Conservation (phyloP, 1,284 basidiomycete species). For the Trametes versicolor region DNA sequence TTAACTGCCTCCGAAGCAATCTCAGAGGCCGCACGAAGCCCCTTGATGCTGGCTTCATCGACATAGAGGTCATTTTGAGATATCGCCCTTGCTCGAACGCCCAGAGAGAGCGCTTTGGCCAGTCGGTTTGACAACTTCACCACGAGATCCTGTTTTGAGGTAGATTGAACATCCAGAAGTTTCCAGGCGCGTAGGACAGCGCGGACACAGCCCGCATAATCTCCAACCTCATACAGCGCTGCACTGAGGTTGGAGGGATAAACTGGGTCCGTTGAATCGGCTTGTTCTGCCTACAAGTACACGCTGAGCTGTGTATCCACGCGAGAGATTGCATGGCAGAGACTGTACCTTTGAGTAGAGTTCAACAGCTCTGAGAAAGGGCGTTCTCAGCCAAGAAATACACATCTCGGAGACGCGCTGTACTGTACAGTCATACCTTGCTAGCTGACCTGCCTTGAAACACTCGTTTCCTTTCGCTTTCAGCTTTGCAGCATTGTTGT, state of each 20-base stretch:
- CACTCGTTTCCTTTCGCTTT: neutral
- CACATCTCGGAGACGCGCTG: too few relatives aligned
- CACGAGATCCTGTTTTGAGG: neutral
- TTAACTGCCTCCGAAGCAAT: neutral
- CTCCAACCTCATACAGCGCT: constrained; percentile 45
- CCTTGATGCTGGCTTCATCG: neutral
- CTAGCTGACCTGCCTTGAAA: neutral
- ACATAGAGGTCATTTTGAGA: neutral
- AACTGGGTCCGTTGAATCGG: constrained; percentile 27
- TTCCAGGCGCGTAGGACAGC: constrained; percentile 41
- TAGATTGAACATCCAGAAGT: neutral
- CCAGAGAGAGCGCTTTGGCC: constrained; percentile 26
- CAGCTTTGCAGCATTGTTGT: neutral
- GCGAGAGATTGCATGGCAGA: too few relatives aligned
- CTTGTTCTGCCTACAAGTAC: constrained; percentile 27
- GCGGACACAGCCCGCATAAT: constrained; percentile 39
- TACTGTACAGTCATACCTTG: neutral
- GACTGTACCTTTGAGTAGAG: constrained; percentile 10
- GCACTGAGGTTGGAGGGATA: constrained; percentile 50
- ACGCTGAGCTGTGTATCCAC: neutral
- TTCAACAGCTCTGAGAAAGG: constrained; percentile 16
- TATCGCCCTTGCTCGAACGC: neutral
- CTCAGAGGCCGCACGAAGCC: neutral
- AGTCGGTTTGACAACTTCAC: constrained; percentile 23
- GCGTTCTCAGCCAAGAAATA: too few relatives aligned